Evolutionary conservation across 108 stramenopile species (phyloP).

Genomic region (Nitzschia palea): DNA sequence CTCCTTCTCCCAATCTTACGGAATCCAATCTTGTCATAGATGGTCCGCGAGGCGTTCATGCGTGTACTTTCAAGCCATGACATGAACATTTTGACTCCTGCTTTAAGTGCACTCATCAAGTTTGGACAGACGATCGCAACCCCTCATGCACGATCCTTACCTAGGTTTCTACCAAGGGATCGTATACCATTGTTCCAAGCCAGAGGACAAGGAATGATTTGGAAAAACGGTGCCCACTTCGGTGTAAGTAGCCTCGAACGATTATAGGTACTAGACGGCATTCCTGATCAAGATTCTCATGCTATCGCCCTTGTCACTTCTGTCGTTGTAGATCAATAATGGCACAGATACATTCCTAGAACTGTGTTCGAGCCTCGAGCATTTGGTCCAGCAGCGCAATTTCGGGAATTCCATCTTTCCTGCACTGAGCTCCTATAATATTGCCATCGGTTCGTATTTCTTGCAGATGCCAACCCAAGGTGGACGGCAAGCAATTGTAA

Average conservation of each 20-base stretch:
- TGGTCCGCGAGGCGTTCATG: neutral
- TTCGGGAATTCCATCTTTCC: slow-evolving; percentile 18
- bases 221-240: neutral
- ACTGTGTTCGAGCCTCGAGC: neutral
- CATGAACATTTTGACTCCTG: neutral
- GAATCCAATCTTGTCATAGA: neutral
- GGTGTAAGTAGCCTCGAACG: slow-evolving; percentile 5
- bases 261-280: too few relatives aligned
- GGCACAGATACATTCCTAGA: neutral
- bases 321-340: neutral
- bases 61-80: neutral
- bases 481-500: slow-evolving; percentile 21
- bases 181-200: slow-evolving; percentile 10
- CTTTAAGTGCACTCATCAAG: neutral
- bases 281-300: neutral
- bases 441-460: slow-evolving; percentile 31
- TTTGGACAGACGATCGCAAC: slow-evolving; percentile 8
- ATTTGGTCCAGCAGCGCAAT: neutral
- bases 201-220: slow-evolving; percentile 9
- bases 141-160: neutral
- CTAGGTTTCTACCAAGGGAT: slow-evolving; percentile 6
- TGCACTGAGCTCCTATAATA: neutral
- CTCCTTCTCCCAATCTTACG: neutral
- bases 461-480: slow-evolving; percentile 32
- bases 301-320: too few relatives aligned